phyloP scores from a whole-genome alignment of 257 asterid genomes.

The Fraxinus cuspidata region DNA sequence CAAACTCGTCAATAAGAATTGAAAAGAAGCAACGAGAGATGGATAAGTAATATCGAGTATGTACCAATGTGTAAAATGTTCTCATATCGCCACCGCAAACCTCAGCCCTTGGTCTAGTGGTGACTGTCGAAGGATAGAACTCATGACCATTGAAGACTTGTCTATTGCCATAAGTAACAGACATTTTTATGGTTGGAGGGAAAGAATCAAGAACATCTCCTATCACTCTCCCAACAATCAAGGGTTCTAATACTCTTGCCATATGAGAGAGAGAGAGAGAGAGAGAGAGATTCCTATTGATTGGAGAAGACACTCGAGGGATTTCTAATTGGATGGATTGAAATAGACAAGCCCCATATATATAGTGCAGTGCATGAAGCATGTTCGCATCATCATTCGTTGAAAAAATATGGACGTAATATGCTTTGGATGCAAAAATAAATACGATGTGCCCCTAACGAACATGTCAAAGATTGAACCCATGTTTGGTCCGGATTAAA shows the following conservation, averaged over 20 bases:
- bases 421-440: neutral
- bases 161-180: conserved; percentile 45
- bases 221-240: conserved; percentile 70
- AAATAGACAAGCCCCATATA: neutral
- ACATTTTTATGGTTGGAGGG: conserved; percentile 46
- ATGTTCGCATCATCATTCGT: neutral
- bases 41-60: neutral
- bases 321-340: neutral
- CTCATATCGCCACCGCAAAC: conserved; percentile 66
- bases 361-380: neutral
- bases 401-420: too few relatives aligned
- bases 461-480: too few relatives aligned
- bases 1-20: neutral
- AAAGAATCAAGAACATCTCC: conserved; percentile 77
- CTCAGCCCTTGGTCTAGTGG: conserved; percentile 55
- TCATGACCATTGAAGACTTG: conserved; percentile 75
- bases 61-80: conserved; percentile 72
- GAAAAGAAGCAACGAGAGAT: neutral
- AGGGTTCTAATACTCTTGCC: conserved; percentile 60
- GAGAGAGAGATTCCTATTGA: neutral
- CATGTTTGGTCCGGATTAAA: too few relatives aligned
- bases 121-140: conserved; percentile 64
- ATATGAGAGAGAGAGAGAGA: conserved; percentile 7
- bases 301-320: neutral
- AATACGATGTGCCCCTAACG: too few relatives aligned